Evolutionary conservation across 108 stramenopile genomes (phyloP).

Genomic region (Skeletonema grethae): DNA sequence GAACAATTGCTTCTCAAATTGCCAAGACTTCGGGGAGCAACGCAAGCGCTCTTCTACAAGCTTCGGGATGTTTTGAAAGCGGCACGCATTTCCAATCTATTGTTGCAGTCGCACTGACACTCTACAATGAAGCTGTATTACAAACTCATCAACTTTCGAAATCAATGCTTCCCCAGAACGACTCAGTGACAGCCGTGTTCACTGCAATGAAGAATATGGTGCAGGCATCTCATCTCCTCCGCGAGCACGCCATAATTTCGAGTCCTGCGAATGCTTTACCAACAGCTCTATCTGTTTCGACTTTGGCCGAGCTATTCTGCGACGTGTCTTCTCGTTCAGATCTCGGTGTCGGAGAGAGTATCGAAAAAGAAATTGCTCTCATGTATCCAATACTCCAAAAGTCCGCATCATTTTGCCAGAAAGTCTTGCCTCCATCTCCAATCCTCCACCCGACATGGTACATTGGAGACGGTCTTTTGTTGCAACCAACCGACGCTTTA

Average conservation of each 20-base stretch:
- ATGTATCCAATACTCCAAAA: conserved; percentile 26
- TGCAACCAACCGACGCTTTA: conserved; percentile 67
- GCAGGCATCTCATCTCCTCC: conserved; percentile 59
- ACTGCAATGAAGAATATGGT: conserved; percentile 51
- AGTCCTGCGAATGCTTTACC: conserved; percentile 47
- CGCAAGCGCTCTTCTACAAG: conserved; percentile 46
- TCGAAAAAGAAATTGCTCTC: conserved; percentile 49
- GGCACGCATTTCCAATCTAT: conserved; percentile 42
- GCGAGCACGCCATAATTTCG: conserved; percentile 50
- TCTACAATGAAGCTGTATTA: conserved; percentile 30
- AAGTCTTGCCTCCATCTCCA: conserved; percentile 27
- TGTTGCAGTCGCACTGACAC: conserved; percentile 36
- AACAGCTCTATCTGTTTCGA: conserved; percentile 38
- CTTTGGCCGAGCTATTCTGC: conserved; percentile 57
- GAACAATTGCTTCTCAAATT: conserved; percentile 25
- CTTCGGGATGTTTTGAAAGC: conserved; percentile 38
- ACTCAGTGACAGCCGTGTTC: conserved; percentile 14
- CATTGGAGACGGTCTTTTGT: conserved; percentile 83
- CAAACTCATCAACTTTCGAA: conserved; percentile 37
- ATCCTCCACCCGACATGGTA: conserved; percentile 77
- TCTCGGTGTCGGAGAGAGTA: conserved; percentile 70
- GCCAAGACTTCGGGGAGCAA: conserved; percentile 30
- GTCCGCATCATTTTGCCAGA: conserved; percentile 4
- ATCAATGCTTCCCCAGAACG: conserved; percentile 11
- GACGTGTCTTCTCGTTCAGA: conserved; percentile 68